These are phyloP conservation scores for Rosa multiflora DNA, from an alignment of 306 rosid genomes.

Conservation along the genomic window DNA sequence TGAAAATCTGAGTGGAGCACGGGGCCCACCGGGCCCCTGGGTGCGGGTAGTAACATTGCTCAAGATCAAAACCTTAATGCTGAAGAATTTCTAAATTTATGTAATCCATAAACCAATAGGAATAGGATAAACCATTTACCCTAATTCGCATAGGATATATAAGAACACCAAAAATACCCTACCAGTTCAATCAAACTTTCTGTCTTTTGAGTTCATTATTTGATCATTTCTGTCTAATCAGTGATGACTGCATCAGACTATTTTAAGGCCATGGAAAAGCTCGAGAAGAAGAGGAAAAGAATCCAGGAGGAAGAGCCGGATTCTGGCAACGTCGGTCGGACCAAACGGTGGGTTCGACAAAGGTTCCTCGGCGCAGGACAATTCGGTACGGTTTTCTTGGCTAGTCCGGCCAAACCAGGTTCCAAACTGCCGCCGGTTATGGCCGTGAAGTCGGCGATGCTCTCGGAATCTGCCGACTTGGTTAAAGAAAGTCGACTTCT, in stretches of 20 bases:
- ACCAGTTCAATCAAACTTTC: too few relatives aligned
- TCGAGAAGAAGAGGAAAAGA: neutral
- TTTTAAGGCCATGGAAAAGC: neutral
- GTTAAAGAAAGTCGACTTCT: conserved; percentile 8
- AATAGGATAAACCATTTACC: too few relatives aligned
- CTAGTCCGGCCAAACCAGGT: neutral
- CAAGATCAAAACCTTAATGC: too few relatives aligned
- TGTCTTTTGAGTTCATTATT: neutral
- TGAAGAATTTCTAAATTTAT: too few relatives aligned
- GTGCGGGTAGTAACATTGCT: too few relatives aligned
- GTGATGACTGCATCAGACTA: neutral
- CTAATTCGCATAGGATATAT: too few relatives aligned
- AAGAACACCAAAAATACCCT: too few relatives aligned
- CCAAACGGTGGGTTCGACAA: neutral
- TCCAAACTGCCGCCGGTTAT: neutral
- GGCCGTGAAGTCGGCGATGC: conserved; percentile 11
- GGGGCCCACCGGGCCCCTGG: too few relatives aligned
- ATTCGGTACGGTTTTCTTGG: neutral
- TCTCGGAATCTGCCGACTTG: neutral
- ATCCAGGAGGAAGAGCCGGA: neutral
- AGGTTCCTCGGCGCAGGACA: conserved; percentile 5
- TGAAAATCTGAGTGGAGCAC: too few relatives aligned
- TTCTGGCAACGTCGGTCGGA: neutral
- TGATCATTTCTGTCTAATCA: too few relatives aligned
- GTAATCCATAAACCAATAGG: too few relatives aligned